These are phyloP conservation scores for Diaporthe helianthi DNA, from an alignment of 2,329 filamentous ascomycete species.

Conservation along the genomic window DNA sequence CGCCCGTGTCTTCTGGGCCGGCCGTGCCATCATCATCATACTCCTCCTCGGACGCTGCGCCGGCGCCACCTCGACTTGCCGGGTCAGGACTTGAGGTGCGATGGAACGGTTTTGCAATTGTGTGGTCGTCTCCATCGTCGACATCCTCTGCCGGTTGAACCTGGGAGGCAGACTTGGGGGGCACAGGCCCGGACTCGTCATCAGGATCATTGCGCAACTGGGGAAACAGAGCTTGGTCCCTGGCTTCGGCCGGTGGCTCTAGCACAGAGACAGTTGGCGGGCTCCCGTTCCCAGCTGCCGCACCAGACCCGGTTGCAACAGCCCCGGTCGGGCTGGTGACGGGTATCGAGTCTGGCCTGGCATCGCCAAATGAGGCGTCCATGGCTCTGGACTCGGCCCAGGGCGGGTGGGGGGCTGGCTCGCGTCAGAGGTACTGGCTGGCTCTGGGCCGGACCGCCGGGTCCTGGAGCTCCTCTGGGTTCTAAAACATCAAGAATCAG, in stretches of 20 bases:
- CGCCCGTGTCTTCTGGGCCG: constrained; percentile 44
- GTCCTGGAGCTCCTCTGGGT: background rate
- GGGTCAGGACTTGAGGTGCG: constrained; percentile 61
- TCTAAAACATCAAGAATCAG: background rate
- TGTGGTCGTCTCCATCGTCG: constrained; percentile 65
- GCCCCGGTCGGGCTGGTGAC: constrained; percentile 19
- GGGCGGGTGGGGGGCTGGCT: too few relatives aligned
- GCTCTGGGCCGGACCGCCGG: constrained; percentile 12
- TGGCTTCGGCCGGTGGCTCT: constrained; percentile 14
- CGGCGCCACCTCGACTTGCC: constrained; percentile 39
- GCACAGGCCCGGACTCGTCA: constrained; percentile 35
- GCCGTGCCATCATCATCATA: constrained; percentile 37
- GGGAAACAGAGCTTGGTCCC: constrained; percentile 24
- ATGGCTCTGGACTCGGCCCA: constrained; percentile 15
- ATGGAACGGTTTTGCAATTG: constrained; percentile 64
- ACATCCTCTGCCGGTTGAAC: constrained; percentile 46
- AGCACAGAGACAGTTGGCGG: constrained; percentile 17
- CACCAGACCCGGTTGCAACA: constrained; percentile 3
- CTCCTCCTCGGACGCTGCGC: constrained; percentile 37
- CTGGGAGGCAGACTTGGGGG: constrained; percentile 37
- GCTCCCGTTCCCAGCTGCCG: background rate
- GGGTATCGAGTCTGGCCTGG: constrained; percentile 33
- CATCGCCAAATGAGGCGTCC: constrained; percentile 33
- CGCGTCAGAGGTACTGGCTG: background rate
- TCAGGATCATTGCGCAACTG: constrained; percentile 32